Evolutionary conservation across 2,329 filamentous ascomycete species (phyloP).

Genomic region (Pseudogymnoascus sp.): DNA sequence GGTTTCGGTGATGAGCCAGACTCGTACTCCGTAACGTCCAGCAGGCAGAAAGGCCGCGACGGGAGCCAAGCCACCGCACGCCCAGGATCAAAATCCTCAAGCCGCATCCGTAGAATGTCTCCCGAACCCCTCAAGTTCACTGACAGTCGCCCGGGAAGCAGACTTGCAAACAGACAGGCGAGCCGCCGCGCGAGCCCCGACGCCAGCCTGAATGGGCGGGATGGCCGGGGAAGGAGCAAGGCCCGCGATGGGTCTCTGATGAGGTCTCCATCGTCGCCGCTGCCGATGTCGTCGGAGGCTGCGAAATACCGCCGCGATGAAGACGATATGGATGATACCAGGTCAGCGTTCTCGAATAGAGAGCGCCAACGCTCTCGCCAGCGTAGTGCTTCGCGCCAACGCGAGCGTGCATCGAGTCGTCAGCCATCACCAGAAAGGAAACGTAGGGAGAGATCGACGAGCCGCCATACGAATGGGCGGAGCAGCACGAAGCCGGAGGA

Average conservation of each 20-base stretch:
- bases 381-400: constrained; percentile 43
- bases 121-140: constrained; percentile 23
- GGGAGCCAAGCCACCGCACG: constrained; percentile 28
- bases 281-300: constrained; percentile 62
- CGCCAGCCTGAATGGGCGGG: constrained; percentile 32
- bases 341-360: constrained; percentile 46
- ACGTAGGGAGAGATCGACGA: constrained; percentile 30
- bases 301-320: constrained; percentile 46
- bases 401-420: constrained; percentile 31
- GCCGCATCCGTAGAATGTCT: constrained; percentile 26
- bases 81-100: constrained; percentile 31
- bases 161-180: constrained; percentile 34
- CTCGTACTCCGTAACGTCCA: constrained; percentile 25
- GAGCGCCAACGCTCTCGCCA: constrained; percentile 52
- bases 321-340: constrained; percentile 62
- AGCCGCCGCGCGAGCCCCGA: constrained; percentile 35
- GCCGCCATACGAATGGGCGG: constrained; percentile 25
- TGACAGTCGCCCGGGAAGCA: constrained; percentile 24
- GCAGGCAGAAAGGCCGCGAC: constrained; percentile 21
- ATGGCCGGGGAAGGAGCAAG: constrained; percentile 56
- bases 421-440: constrained; percentile 27
- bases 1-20: constrained; percentile 29
- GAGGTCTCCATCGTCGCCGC: constrained; percentile 73
- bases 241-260: constrained; percentile 52
- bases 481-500: constrained; percentile 21